phyloP scores from a whole-genome alignment of 2,329 filamentous ascomycete species.

The Metarhizium guizhouense region DNA sequence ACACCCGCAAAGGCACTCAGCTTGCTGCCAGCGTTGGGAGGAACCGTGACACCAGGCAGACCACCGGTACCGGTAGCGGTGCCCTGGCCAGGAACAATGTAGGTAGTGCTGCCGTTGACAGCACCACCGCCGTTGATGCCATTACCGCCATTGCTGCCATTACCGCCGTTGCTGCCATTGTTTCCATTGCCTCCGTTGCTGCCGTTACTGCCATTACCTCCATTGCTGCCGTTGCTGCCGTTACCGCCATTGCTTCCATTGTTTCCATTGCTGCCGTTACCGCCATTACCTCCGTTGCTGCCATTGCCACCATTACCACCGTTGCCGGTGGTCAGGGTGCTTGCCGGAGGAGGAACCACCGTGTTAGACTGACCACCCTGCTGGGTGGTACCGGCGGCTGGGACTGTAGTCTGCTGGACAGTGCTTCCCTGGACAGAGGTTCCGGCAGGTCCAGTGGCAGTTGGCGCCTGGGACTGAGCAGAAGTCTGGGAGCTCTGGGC shows the following conservation, averaged over 20 bases:
- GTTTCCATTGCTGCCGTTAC: background rate
- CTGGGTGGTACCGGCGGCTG: slow-evolving; percentile 14
- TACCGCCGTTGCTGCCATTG: no score
- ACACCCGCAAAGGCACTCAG: slow-evolving; percentile 23
- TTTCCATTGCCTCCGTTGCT: background rate
- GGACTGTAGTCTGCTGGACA: background rate
- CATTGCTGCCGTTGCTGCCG: background rate
- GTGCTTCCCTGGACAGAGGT: no score
- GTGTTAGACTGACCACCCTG: slow-evolving; percentile 3
- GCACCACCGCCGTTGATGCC: background rate
- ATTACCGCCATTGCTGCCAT: background rate
- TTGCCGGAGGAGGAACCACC: slow-evolving; percentile 2
- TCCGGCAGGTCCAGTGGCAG: background rate
- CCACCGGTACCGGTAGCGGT: background rate
- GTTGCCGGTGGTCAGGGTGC: slow-evolving; percentile 4
- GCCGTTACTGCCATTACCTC: slow-evolving; percentile 7
- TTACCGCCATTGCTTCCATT: background rate
- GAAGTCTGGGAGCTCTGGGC: background rate
- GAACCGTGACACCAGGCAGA: background rate
- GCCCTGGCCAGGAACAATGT: background rate
- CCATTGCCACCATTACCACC: background rate
- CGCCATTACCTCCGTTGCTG: background rate
- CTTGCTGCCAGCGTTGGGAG: slow-evolving; percentile 10
- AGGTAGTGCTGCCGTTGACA: background rate
- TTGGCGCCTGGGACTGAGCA: background rate